Conservation (phyloP, 2,329 filamentous ascomycete genomes). For the Aspergillus pseudotamarii region DNA sequence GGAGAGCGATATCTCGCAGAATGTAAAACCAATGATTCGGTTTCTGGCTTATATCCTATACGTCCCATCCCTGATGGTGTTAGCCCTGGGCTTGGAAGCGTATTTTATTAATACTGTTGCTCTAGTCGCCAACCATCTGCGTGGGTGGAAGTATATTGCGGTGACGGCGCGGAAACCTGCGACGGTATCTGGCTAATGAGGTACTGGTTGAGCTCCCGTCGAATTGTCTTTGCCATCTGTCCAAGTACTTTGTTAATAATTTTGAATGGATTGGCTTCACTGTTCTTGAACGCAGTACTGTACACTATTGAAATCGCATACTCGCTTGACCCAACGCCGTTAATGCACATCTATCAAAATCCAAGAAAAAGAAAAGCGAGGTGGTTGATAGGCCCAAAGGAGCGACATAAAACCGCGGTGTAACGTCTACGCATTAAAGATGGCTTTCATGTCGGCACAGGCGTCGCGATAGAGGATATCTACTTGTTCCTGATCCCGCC, state of each 20-base stretch:
- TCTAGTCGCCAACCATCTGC: slow-evolving; percentile 17
- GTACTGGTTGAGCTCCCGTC: background rate
- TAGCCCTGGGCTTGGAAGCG: slow-evolving; percentile 11
- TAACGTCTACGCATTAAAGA: slow-evolving; percentile 36
- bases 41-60: slow-evolving; percentile 10
- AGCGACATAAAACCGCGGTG: background rate
- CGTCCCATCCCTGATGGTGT: slow-evolving; percentile 13
- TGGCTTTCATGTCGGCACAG: slow-evolving; percentile 46
- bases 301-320: background rate
- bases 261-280: background rate
- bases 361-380: background rate
- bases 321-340: background rate
- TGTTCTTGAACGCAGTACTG: background rate
- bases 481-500: slow-evolving; percentile 46
- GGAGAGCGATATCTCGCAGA: slow-evolving; percentile 11
- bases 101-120: slow-evolving; percentile 20
- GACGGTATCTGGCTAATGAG: background rate
- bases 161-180: slow-evolving; percentile 16
- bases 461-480: slow-evolving; percentile 47
- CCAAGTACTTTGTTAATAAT: background rate
- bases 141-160: slow-evolving; percentile 16
- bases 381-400: background rate
- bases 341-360: background rate
- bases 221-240: background rate
- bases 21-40: slow-evolving; percentile 14